Evolutionary conservation across 345 rosid species (phyloP).

Genomic region (Euphorbia lathyris): DNA sequence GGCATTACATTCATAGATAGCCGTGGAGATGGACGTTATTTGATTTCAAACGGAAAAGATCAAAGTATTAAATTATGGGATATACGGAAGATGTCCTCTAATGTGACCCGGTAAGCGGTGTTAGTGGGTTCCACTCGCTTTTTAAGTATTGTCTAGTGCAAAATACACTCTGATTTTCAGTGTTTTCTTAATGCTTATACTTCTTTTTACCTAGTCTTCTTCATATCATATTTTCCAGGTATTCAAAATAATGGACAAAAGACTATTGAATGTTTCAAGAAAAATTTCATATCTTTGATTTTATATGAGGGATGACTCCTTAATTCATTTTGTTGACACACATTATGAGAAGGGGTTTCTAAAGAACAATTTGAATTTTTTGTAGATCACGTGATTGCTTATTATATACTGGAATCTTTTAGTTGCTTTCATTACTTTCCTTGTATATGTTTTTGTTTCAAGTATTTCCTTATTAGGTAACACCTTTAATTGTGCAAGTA

Average conservation of each 20-base stretch:
- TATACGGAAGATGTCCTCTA: conserved; percentile 62
- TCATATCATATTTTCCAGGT: too few relatives aligned
- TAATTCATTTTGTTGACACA: neutral
- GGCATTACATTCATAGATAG: conserved; percentile 67
- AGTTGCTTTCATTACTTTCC: neutral
- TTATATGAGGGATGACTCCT: neutral
- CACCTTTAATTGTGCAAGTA: neutral
- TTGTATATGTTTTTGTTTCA: neutral
- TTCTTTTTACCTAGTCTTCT: neutral
- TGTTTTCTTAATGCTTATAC: neutral
- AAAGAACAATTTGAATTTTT: neutral
- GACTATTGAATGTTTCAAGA: neutral
- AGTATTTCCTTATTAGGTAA: neutral
- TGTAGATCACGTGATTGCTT: neutral
- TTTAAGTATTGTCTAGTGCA: neutral
- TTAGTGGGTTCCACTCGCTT: neutral
- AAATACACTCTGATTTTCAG: neutral
- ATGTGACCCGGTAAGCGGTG: conserved; percentile 29
- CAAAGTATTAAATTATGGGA: conserved; percentile 74
- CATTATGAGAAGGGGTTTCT: neutral
- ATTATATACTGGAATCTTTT: neutral
- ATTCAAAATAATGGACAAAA: too few relatives aligned
- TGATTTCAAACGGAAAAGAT: conserved; percentile 75
- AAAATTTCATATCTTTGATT: neutral
- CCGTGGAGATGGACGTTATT: conserved; percentile 64